Evolutionary conservation across 352 stramenopile genomes (phyloP).

Genomic region (Thalassiosira oceanica): DNA sequence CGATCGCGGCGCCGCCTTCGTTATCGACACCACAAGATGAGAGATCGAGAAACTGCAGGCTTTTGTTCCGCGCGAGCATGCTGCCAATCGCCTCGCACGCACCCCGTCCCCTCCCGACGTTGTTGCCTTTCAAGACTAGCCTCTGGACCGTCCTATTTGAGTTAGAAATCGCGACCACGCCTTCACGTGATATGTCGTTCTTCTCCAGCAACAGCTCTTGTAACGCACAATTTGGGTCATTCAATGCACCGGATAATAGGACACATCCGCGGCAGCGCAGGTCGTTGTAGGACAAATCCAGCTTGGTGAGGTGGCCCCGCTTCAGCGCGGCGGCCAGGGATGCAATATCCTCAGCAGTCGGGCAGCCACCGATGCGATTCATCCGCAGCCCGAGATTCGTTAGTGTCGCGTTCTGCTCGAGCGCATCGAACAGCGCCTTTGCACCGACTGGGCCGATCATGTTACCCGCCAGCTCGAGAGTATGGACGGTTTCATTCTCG

Average conservation of each 20-base stretch:
- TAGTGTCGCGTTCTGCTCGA: constrained; percentile 9
- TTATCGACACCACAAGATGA: constrained; percentile 25
- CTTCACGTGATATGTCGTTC: constrained; percentile 16
- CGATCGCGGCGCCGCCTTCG: constrained; percentile 8
- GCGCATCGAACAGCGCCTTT: constrained; percentile 9
- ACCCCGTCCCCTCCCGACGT: constrained; percentile 7
- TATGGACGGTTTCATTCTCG: constrained; percentile 5
- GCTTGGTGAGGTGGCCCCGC: constrained; percentile 3
- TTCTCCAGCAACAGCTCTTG: constrained; percentile 27
- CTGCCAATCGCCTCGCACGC: constrained; percentile 13
- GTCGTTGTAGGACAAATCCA: constrained; percentile 39
- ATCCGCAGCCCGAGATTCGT: constrained; percentile 12
- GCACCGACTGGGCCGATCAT: constrained; percentile 26
- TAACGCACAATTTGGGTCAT: constrained; percentile 1
- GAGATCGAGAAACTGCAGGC: constrained; percentile 9
- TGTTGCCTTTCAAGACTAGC: constrained; percentile 15
- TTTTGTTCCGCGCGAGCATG: constrained; percentile 10
- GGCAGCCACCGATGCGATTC: constrained; percentile 27
- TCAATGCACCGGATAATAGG: constrained; percentile 13
- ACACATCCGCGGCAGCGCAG: constrained; percentile 17
- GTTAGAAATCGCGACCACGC: constrained; percentile 9
- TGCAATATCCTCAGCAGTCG: constrained; percentile 18
- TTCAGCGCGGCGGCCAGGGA: constrained; percentile 10
- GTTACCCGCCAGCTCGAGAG: constrained; percentile 19
- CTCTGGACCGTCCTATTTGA: neutral